phyloP scores from a whole-genome alignment of 768 basidiomycete species.

The Megacollybia marginata region DNA sequence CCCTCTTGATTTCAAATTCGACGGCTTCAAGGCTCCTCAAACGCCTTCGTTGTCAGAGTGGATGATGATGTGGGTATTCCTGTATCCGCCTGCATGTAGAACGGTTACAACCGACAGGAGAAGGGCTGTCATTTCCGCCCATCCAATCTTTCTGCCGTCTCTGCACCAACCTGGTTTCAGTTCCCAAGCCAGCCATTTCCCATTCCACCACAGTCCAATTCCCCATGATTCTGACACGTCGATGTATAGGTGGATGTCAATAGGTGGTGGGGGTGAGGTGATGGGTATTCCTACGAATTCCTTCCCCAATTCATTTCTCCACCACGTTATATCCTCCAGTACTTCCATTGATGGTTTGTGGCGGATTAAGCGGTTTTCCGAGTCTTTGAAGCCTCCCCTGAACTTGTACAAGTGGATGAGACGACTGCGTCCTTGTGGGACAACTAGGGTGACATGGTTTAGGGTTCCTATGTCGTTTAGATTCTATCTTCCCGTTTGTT shows the following conservation, averaged over 20 bases:
- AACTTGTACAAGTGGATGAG: conserved; percentile 23
- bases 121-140: conserved; percentile 38
- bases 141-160: conserved; percentile 27
- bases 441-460: conserved; percentile 25
- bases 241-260: conserved; percentile 23
- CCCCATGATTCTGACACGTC: conserved; percentile 34
- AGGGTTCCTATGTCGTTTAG: conserved; percentile 25
- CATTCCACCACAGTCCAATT: conserved; percentile 29
- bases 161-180: conserved; percentile 22
- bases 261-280: conserved; percentile 3
- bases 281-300: background rate
- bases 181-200: conserved; percentile 32
- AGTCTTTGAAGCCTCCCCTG: conserved; percentile 13
- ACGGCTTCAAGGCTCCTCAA: conserved; percentile 22
- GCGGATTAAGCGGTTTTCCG: background rate
- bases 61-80: conserved; percentile 18
- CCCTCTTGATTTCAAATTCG: conserved; percentile 11
- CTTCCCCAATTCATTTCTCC: background rate
- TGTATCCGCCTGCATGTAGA: conserved; percentile 12
- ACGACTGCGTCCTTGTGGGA: conserved; percentile 20
- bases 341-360: background rate
- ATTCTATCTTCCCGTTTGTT: too few relatives aligned
- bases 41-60: conserved; percentile 36
- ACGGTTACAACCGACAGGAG: conserved; percentile 31
- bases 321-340: background rate